A percentile compares a stretch with the other conserved stretches of the same genome.
Conservation (phyloP, 2,329 filamentous ascomycete genomes). For the Kalaharituber pfeilii region DNA sequence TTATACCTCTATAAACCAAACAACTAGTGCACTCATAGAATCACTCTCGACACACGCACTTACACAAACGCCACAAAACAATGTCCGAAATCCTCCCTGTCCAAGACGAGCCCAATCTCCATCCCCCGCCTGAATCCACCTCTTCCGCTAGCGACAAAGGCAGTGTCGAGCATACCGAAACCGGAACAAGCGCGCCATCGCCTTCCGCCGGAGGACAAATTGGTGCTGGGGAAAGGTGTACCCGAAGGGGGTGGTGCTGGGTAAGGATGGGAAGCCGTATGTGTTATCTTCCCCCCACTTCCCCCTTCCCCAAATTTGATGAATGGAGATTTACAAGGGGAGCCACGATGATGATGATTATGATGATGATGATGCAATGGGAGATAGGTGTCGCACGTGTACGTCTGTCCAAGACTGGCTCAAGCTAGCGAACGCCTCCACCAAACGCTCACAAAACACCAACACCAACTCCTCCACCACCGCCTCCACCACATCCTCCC, state of each 20-base stretch:
- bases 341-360: too few species aligned
- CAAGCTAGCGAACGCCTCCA: constrained; percentile 34
- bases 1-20: too few species aligned
- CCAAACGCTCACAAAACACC: constrained; percentile 33
- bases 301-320: constrained; percentile 10
- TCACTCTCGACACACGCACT: too few species aligned
- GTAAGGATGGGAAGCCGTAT: constrained; percentile 76
- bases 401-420: constrained; percentile 42
- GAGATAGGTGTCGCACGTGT: constrained; percentile 57
- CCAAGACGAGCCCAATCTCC: neutral
- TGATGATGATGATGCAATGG: too few species aligned
- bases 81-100: neutral
- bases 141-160: too few species aligned
- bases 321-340: too few species aligned
- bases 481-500: constrained; percentile 9
- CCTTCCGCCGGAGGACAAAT: neutral
- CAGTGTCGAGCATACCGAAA: neutral
- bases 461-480: constrained; percentile 24
- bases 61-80: too few species aligned
- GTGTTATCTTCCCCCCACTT: constrained; percentile 27
- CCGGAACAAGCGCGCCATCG: neutral
- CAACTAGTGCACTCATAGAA: too few species aligned
- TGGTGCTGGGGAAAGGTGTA: constrained; percentile 34
- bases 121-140: too few species aligned
- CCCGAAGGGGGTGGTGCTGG: constrained; percentile 56